Percentiles rank a stretch among this genome's conserved stretches.
phyloP scores from a whole-genome alignment of 768 basidiomycete species.

The Collybia sordida region DNA sequence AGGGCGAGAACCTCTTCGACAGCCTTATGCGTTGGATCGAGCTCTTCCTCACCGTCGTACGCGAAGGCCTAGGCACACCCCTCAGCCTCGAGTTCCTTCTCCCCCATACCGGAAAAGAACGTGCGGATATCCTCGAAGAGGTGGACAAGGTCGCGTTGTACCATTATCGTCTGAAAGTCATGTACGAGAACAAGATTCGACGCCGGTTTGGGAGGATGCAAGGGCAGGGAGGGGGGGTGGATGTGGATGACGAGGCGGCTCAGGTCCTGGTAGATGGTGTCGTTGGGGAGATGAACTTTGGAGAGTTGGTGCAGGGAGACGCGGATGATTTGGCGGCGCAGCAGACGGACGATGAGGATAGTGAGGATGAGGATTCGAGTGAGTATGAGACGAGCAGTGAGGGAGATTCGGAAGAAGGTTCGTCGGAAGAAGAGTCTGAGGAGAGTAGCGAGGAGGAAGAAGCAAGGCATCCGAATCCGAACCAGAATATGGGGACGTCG shows the following conservation, averaged over 20 bases:
- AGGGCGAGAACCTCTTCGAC: conserved; percentile 92
- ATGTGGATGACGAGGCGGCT: conserved; percentile 82
- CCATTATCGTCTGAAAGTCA: conserved; percentile 92
- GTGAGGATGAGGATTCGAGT: conserved; percentile 44
- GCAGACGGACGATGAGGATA: conserved; percentile 50
- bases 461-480: too few relatives aligned
- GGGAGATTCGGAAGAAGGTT: conserved; percentile 24
- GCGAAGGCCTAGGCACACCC: conserved; percentile 78
- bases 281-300: conserved; percentile 79
- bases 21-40: conserved; percentile 97
- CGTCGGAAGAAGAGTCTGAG: conserved; percentile 23
- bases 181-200: conserved; percentile 91
- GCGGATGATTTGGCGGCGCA: conserved; percentile 81
- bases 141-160: conserved; percentile 88
- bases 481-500: conserved; percentile 6
- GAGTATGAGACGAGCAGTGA: conserved; percentile 32
- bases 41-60: conserved; percentile 85
- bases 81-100: conserved; percentile 88
- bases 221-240: too few relatives aligned
- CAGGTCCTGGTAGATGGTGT: conserved; percentile 79
- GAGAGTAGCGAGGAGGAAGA: conserved; percentile 31
- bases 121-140: conserved; percentile 76
- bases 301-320: conserved; percentile 75
- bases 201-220: conserved; percentile 72
- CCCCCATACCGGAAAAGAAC: conserved; percentile 78